Evolutionary conservation across 208 protist genomes (phyloP), one percentile per base, ranked within the genome.

Genomic region (Leishmania turanica): DNA sequence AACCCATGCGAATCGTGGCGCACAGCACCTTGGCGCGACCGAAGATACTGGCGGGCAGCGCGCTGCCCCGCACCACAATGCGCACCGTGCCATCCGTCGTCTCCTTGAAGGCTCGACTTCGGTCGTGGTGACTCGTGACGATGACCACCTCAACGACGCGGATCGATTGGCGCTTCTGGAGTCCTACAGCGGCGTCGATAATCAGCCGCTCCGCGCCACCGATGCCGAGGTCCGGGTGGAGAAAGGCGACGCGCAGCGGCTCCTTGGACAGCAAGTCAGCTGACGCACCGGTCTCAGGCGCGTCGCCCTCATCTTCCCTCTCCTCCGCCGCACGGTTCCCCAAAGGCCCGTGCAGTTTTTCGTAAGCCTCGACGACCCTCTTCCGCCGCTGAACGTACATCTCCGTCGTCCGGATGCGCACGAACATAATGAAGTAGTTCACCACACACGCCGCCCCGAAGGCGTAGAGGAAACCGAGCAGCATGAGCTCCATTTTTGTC

Each of bases 151-250:
- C 79, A 24, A 92, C 75, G 8, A 84, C 84, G 11, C 82, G 76
- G 15, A 99, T 84, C 0, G 80, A 58, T 85, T 99, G 94, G 19
- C 95, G 90, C 17, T 74, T 78, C 68, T 91, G 64, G 27, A 99
- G 81, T 11, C 92, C 98, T 2, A 99, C 51, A 0, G 97, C 99
- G 11, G 98, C 94, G 85, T 99, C 99, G 2, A 99, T 90, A 40
- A 99, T 92, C 11, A 99, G 93, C 27, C 99, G 90, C 90, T 99
- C 99, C 31, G 99, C 99, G 7, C 99, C 99, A 24, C 99, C 99
- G 79, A 99, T 97, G 56, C 97, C 97, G 5, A 99, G 89, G 81
- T 99, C 98, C 2, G 98, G 98, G 84, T 99, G 99, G 6, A 99
- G 73, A 81, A 99, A 99, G 21, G 95, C 89, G 1, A 99, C 85